A percentile compares a stretch with the other conserved stretches of the same genome.
These are phyloP conservation scores for Lomentospora prolificans DNA, from an alignment of 2,329 filamentous ascomycete genomes.

Conservation along the genomic window DNA sequence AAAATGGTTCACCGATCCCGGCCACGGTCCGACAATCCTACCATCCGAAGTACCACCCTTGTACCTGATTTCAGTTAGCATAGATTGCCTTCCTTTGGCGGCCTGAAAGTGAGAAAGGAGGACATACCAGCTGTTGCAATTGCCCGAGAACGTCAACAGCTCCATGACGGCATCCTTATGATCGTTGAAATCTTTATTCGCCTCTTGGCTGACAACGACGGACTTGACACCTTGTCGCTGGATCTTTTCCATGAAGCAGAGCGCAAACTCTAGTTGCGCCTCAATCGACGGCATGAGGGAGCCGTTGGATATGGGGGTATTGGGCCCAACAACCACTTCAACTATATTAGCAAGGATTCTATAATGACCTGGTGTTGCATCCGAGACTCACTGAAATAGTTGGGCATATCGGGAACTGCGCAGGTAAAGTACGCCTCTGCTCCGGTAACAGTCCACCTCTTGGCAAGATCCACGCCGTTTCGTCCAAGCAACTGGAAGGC, in stretches of 20 bases:
- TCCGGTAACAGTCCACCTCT: constrained; percentile 3
- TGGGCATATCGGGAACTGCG: constrained; percentile 13
- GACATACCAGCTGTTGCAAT: constrained; percentile 18
- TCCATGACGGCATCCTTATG: constrained; percentile 7
- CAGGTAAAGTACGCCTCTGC: constrained; percentile 12
- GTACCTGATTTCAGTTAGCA: too few species aligned
- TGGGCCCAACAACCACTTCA: constrained; percentile 29
- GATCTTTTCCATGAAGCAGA: constrained; percentile 16
- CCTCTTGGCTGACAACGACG: constrained; percentile 31
- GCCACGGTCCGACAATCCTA: constrained; percentile 32
- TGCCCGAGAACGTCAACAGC: constrained; percentile 2
- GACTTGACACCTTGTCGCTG: constrained; percentile 19
- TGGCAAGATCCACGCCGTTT: constrained; percentile 14
- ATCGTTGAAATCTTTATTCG: constrained; percentile 21
- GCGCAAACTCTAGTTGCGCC: constrained; percentile 25
- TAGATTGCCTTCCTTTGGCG: too few species aligned
- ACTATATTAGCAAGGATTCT: neutral
- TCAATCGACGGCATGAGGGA: constrained; percentile 7
- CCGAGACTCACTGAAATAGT: constrained; percentile 12
- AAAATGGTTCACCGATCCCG: constrained; percentile 32
- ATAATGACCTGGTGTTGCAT: neutral
- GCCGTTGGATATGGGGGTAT: constrained; percentile 32
- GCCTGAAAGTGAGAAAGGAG: constrained; percentile 37
- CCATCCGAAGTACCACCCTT: constrained; percentile 18
- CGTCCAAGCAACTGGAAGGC: constrained; percentile 20